These are phyloP conservation scores for Xylaria telfairii DNA, from an alignment of 495 filamentous ascomycete genomes.

Conservation along the genomic window DNA sequence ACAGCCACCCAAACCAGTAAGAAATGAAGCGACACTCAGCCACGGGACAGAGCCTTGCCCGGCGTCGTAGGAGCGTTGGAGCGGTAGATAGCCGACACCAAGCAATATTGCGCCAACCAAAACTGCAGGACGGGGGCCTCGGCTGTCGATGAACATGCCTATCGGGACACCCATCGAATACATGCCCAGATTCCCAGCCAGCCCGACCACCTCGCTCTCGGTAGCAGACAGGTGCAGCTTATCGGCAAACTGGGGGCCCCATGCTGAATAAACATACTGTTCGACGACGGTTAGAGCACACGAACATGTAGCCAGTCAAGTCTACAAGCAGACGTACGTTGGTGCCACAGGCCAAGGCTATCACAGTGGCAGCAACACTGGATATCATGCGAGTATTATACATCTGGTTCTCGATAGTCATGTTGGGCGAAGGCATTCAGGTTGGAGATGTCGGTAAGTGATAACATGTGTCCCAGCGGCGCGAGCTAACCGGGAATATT, in stretches of 20 bases:
- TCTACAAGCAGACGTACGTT: constrained; percentile 66
- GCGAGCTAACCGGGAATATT: not conserved
- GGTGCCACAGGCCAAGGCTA: constrained; percentile 89
- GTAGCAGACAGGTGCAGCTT: constrained; percentile 85
- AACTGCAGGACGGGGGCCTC: constrained; percentile 79
- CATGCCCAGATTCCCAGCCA: constrained; percentile 95
- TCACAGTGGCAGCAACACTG: constrained; percentile 81
- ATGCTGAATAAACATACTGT: constrained; percentile 98
- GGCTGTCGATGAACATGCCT: constrained; percentile 83
- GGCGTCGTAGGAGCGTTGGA: constrained; percentile 67
- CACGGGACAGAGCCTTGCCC: constrained; percentile 70
- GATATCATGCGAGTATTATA: constrained; percentile 71
- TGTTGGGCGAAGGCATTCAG: constrained; percentile 19
- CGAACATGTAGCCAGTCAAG: not conserved
- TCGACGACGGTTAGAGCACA: constrained; percentile 20
- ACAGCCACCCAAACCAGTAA: constrained; percentile 88
- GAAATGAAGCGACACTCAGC: constrained; percentile 80
- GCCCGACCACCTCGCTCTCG: constrained; percentile 87
- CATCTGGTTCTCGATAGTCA: constrained; percentile 49
- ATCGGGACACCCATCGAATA: constrained; percentile 89
- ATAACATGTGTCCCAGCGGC: not conserved
- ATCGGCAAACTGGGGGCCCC: constrained; percentile 93
- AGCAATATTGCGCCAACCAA: constrained; percentile 74
- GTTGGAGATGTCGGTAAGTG: not conserved
- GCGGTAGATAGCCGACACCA: constrained; percentile 79